A percentile compares a stretch with the other conserved stretches of the same genome.
phyloP scores from a whole-genome alignment of 805 yeast genomes.

The Pichia cephalocereana region DNA sequence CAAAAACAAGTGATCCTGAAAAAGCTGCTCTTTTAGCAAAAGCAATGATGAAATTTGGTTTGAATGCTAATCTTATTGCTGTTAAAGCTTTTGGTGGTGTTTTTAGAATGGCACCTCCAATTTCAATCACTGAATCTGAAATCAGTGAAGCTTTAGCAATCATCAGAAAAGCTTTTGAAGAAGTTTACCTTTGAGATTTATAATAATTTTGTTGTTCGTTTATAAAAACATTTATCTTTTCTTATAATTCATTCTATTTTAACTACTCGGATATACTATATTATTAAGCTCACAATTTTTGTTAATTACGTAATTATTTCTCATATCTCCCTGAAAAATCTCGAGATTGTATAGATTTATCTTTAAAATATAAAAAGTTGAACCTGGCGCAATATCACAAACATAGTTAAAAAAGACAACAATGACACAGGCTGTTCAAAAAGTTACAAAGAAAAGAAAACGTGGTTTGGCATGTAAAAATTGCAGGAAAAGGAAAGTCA shows the following conservation, averaged over 20 bases:
- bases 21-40: slow-evolving; percentile 10
- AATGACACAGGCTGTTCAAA: neutral
- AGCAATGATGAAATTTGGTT: slow-evolving; percentile 13
- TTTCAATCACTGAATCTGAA: slow-evolving; percentile 17
- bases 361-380: too few species aligned
- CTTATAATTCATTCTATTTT: too few species aligned
- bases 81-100: slow-evolving; percentile 29
- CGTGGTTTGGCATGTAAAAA: slow-evolving; percentile 11
- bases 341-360: too few species aligned
- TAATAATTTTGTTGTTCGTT: too few species aligned
- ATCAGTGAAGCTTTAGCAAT: slow-evolving; percentile 13
- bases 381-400: too few species aligned
- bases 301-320: too few species aligned
- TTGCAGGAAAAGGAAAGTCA: slow-evolving; percentile 15
- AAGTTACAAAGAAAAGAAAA: neutral
- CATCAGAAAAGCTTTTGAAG: slow-evolving; percentile 13
- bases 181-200: neutral
- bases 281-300: too few species aligned
- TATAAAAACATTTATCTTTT: too few species aligned
- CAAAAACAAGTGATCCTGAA: slow-evolving; percentile 34
- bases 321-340: too few species aligned
- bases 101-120: slow-evolving; percentile 30
- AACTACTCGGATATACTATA: too few species aligned
- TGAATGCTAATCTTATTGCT: slow-evolving; percentile 22
- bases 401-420: too few species aligned